phyloP scores from a whole-genome alignment of 2,329 filamentous ascomycete species.

The Emmonsia crescens region DNA sequence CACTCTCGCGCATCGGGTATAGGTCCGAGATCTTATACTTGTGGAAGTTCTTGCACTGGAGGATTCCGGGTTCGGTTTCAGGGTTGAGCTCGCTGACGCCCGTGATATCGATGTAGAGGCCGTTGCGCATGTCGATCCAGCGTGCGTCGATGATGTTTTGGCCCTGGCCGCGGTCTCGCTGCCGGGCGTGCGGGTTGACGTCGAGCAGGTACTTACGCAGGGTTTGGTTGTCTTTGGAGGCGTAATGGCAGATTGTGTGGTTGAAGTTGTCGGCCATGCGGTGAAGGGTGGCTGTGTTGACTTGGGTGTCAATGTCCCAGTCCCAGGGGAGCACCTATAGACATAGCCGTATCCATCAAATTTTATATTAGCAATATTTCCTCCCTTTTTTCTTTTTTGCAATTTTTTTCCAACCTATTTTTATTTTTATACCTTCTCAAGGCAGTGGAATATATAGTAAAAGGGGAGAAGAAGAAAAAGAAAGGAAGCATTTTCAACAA shows the following conservation, averaged over 20 bases:
- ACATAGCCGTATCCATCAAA: not conserved
- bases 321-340: conserved; percentile 70
- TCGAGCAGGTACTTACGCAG: conserved; percentile 58
- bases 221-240: conserved; percentile 30
- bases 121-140: conserved; percentile 67
- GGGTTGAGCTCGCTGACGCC: conserved; percentile 59
- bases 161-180: conserved; percentile 53
- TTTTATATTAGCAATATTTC: not conserved
- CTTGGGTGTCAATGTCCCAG: conserved; percentile 73
- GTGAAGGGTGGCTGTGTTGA: conserved; percentile 54
- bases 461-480: conserved; percentile 10
- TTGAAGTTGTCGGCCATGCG: conserved; percentile 58
- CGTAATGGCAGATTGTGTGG: conserved; percentile 48
- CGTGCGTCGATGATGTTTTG: conserved; percentile 73
- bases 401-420: too few species aligned
- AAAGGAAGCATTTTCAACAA: conserved; percentile 8
- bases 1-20: conserved; percentile 62
- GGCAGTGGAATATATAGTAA: too few species aligned
- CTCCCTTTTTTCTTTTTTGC: not conserved
- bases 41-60: conserved; percentile 74
- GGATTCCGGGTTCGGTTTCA: conserved; percentile 49
- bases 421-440: not conserved
- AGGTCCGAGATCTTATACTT: conserved; percentile 59
- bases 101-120: conserved; percentile 76
- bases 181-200: conserved; percentile 59